These are phyloP conservation scores for Yamadazyma atmosphaerica DNA, from an alignment of 1,139 yeast species.

Conservation along the genomic window DNA sequence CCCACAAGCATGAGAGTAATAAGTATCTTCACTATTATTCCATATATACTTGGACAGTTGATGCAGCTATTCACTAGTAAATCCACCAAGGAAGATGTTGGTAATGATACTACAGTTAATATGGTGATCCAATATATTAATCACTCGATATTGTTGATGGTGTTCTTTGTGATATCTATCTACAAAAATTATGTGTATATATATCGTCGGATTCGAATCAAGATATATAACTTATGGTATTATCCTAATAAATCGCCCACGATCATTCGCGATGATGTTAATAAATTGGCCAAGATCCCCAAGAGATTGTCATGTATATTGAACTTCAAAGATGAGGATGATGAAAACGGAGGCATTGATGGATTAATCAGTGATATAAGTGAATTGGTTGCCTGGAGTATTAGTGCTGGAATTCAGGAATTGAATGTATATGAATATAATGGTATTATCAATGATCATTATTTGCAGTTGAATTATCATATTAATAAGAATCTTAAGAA, in stretches of 20 bases:
- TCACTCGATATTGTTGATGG: conserved; percentile 43
- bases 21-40: not conserved
- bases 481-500: conserved; percentile 60
- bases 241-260: conserved; percentile 86
- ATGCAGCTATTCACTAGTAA: conserved; percentile 2
- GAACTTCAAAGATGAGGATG: conserved; percentile 69
- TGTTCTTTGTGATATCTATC: conserved; percentile 58
- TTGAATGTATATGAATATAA: conserved; percentile 78
- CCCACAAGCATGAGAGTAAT: not conserved
- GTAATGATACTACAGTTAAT: not conserved
- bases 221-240: conserved; percentile 63
- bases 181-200: conserved; percentile 52
- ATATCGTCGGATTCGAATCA: conserved; percentile 56
- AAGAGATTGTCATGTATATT: conserved; percentile 71
- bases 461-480: conserved; percentile 59
- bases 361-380: conserved; percentile 77
- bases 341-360: conserved; percentile 85
- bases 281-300: conserved; percentile 73
- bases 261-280: conserved; percentile 80
- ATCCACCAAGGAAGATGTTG: conserved; percentile 1
- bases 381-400: conserved; percentile 82
- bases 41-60: not conserved
- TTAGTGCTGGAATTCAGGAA: conserved; percentile 76
- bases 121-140: conserved; percentile 13
- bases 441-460: conserved; percentile 56